Conservation (phyloP, 441 rosid genomes). For the Pelargonium myrrhifolium region DNA sequence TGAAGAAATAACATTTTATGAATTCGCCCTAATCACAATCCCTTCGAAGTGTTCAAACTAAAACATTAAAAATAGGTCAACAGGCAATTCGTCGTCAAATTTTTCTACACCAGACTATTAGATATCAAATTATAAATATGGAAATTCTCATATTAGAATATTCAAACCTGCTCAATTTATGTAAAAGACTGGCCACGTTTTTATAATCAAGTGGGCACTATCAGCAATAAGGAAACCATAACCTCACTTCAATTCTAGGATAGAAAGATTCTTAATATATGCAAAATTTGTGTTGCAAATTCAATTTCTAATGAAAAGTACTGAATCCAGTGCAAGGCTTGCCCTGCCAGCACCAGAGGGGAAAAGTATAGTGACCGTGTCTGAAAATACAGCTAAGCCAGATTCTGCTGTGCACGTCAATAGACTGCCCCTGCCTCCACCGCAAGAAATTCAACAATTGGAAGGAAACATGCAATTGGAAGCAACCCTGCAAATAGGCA, state of each 20-base stretch:
- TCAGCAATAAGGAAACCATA: neutral
- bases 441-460: constrained; percentile 30
- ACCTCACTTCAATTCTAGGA: neutral
- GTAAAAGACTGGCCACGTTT: constrained; percentile 1
- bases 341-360: constrained; percentile 88
- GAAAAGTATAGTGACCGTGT: constrained; percentile 42
- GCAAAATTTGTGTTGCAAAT: constrained; percentile 10
- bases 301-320: constrained; percentile 13
- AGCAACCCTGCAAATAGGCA: neutral
- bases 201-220: neutral
- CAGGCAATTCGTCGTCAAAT: constrained; percentile 3
- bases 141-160: neutral
- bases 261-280: constrained; percentile 8
- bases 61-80: no score
- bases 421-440: constrained; percentile 37
- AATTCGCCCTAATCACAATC: constrained; percentile 10
- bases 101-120: neutral
- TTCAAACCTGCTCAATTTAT: neutral
- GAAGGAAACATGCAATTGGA: constrained; percentile 27
- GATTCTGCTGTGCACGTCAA: constrained; percentile 32
- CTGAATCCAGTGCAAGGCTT: constrained; percentile 75
- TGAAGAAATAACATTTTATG: constrained; percentile 1
- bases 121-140: constrained; percentile 7
- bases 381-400: constrained; percentile 23
- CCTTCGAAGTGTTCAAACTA: neutral